Conservation (phyloP, 805 yeast genomes). For the Pichia insulana region DNA sequence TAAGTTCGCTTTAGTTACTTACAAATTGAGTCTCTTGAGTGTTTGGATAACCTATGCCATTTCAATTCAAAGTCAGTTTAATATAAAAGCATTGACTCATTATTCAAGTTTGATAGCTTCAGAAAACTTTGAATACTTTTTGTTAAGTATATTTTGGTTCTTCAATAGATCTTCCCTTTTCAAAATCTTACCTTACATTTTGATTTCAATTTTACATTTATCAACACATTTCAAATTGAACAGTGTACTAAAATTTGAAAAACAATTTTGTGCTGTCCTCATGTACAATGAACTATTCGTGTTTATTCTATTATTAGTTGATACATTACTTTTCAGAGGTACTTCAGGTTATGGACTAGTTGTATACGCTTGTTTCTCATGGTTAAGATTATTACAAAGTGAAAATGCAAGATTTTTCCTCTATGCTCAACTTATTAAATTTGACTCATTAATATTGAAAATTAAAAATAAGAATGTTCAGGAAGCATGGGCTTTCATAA, state of each 20-base stretch:
- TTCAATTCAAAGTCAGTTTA: conserved; percentile 51
- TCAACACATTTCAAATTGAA: conserved; percentile 32
- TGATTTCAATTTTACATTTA: conserved; percentile 53
- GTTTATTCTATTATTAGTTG: conserved; percentile 42
- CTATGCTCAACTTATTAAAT: conserved; percentile 31
- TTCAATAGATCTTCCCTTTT: conserved; percentile 56
- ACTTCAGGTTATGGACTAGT: conserved; percentile 63
- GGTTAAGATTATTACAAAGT: conserved; percentile 60
- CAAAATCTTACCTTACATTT: conserved; percentile 52
- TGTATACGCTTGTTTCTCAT: conserved; percentile 49
- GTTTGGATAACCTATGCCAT: conserved; percentile 42
- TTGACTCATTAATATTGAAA: conserved; percentile 35
- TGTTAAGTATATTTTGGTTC: conserved; percentile 51
- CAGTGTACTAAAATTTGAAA: conserved; percentile 32
- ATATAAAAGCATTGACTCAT: conserved; percentile 47
- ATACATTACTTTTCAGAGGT: conserved; percentile 56
- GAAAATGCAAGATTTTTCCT: conserved; percentile 38
- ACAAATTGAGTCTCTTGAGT: conserved; percentile 50
- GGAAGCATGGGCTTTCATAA: conserved; percentile 31
- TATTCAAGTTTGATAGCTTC: conserved; percentile 58
- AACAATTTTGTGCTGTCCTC: conserved; percentile 36
- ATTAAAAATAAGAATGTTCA: conserved; percentile 39
- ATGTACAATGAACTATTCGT: conserved; percentile 55
- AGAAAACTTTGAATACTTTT: conserved; percentile 64
- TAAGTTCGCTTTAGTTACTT: conserved; percentile 41